Conservation (phyloP, 192 early-diverging fungal genomes). For the Coemansia sp. region DNA sequence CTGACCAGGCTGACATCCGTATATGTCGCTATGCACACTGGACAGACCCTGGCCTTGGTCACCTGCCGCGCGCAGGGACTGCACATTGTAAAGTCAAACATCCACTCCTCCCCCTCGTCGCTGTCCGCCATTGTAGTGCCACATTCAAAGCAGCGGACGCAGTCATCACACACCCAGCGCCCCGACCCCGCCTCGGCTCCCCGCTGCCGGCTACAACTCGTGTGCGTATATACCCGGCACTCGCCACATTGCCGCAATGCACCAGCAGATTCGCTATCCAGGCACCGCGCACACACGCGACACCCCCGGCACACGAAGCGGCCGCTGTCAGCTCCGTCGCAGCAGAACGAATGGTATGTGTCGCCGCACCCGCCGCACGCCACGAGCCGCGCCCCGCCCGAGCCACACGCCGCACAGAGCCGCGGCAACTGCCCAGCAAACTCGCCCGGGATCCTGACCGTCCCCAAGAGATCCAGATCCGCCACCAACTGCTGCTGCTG, state of each 20-base stretch:
- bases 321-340: neutral
- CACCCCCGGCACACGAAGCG: slow-evolving; percentile 32
- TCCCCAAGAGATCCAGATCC: too few species aligned
- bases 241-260: slow-evolving; percentile 31
- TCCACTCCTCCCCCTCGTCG: slow-evolving; percentile 24
- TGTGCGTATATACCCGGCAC: slow-evolving; percentile 24
- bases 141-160: slow-evolving; percentile 38
- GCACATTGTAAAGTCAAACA: slow-evolving; percentile 49
- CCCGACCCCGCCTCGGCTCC: slow-evolving; percentile 9
- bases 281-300: slow-evolving; percentile 26
- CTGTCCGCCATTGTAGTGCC: slow-evolving; percentile 16
- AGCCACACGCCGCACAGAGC: slow-evolving; percentile 28
- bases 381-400: slow-evolving; percentile 10
- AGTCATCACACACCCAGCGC: slow-evolving; percentile 40
- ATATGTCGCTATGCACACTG: slow-evolving; percentile 52
- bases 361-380: slow-evolving; percentile 49
- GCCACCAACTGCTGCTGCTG: too few species aligned
- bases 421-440: neutral
- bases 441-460: too few species aligned
- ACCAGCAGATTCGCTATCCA: neutral
- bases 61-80: slow-evolving; percentile 49
- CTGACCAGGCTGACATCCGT: slow-evolving; percentile 39
- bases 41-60: slow-evolving; percentile 52
- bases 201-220: slow-evolving; percentile 29
- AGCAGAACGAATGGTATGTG: slow-evolving; percentile 47